Conservation (phyloP, 257 asterid genomes). For the Solanum ossicruentum region DNA sequence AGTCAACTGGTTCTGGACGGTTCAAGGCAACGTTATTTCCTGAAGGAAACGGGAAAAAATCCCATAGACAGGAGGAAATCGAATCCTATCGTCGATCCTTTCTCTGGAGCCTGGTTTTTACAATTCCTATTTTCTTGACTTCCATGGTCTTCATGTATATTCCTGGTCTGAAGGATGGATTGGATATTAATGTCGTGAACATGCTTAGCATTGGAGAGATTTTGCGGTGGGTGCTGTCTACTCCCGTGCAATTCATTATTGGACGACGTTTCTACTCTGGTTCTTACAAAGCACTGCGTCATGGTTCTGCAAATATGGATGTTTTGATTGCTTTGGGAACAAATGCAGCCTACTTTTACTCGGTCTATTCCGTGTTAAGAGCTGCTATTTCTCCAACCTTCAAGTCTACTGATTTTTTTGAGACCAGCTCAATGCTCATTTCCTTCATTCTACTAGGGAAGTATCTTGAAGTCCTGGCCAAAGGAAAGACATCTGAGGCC, state of each 20-base stretch:
- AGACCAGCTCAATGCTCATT: conserved; percentile 36
- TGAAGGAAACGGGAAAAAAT: conserved; percentile 14
- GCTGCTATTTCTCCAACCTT: conserved; percentile 26
- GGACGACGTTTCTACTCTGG: conserved; percentile 33
- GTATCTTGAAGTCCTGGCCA: conserved; percentile 29
- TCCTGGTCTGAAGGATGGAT: conserved; percentile 21
- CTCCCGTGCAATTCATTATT: conserved; percentile 31
- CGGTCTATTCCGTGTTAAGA: conserved; percentile 28
- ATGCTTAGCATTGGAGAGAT: conserved; percentile 25
- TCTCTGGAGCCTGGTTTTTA: conserved; percentile 31
- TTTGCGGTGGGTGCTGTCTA: conserved; percentile 23
- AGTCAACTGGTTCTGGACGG: conserved; percentile 22
- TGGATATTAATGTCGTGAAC: conserved; percentile 25
- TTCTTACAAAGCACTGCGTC: conserved; percentile 22
- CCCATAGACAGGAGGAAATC: conserved; percentile 19
- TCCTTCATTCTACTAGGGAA: conserved; percentile 35
- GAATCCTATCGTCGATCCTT: conserved; percentile 11
- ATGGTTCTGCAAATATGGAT: conserved; percentile 38
- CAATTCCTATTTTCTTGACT: conserved; percentile 24
- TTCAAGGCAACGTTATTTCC: conserved; percentile 26
- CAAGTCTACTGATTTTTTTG: conserved; percentile 31
- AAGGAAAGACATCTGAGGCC: conserved; percentile 34
- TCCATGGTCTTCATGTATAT: conserved; percentile 36
- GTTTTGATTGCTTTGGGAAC: conserved; percentile 36
- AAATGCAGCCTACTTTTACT: conserved; percentile 37